These are phyloP conservation scores for Lachnellula hyalina DNA, from an alignment of 2,329 filamentous ascomycete genomes.

Conservation along the genomic window DNA sequence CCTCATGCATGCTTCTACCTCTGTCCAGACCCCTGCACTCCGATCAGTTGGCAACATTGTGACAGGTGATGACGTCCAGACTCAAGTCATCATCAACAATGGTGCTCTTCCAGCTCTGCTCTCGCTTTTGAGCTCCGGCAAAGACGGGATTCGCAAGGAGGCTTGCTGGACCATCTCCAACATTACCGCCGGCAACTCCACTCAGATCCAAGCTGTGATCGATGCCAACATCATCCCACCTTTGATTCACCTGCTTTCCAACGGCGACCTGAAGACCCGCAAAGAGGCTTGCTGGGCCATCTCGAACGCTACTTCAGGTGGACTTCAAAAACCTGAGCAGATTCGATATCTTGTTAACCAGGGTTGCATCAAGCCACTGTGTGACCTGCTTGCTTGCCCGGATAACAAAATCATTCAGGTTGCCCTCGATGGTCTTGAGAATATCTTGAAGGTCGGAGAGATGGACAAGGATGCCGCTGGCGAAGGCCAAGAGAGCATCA, in stretches of 20 bases:
- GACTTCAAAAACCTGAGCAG: slow-evolving; percentile 97
- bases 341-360: slow-evolving; percentile 91
- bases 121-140: slow-evolving; percentile 89
- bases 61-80: slow-evolving; percentile 96
- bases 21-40: slow-evolving; percentile 93
- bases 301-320: slow-evolving; percentile 95
- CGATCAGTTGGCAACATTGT: slow-evolving; percentile 98
- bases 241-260: slow-evolving; percentile 89
- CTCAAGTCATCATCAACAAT: slow-evolving; percentile 99
- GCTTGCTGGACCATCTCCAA: slow-evolving; percentile 99
- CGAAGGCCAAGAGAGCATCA: slow-evolving; percentile 72
- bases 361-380: slow-evolving; percentile 95
- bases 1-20: slow-evolving; percentile 96
- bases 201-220: slow-evolving; percentile 93
- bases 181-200: slow-evolving; percentile 96
- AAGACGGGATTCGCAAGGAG: slow-evolving; percentile 98
- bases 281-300: slow-evolving; percentile 99
- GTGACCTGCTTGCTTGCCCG: slow-evolving; percentile 89
- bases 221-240: slow-evolving; percentile 96
- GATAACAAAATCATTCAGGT: slow-evolving; percentile 99
- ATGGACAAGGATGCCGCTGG: slow-evolving; percentile 91
- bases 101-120: slow-evolving; percentile 88
- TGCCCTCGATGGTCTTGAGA: slow-evolving; percentile 93
- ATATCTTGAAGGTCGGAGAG: slow-evolving; percentile 98
- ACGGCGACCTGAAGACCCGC: slow-evolving; percentile 97